A percentile compares a stretch with the other conserved stretches of the same genome.
phyloP scores from a whole-genome alignment of 805 yeast genomes.

The Citeromyces matritensis region DNA sequence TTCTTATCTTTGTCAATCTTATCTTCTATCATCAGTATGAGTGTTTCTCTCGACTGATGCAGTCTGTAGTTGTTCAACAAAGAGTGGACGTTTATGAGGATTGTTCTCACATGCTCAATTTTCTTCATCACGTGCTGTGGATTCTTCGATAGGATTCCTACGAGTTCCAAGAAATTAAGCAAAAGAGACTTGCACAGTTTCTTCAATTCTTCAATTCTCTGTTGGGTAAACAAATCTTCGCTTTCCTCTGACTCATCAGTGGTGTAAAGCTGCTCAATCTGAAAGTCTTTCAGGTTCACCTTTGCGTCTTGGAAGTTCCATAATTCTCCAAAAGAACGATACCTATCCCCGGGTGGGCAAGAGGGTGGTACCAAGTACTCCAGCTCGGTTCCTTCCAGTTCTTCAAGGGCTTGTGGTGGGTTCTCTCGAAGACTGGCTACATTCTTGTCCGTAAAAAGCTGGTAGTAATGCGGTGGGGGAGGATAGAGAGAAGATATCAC shows the following conservation, averaged over 20 bases:
- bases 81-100: constrained; percentile 84
- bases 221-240: constrained; percentile 21
- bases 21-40: constrained; percentile 58
- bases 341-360: constrained; percentile 46
- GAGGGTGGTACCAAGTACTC: constrained; percentile 51
- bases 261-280: constrained; percentile 57
- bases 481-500: constrained; percentile 53
- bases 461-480: constrained; percentile 80
- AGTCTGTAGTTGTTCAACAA: constrained; percentile 84
- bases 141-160: constrained; percentile 60
- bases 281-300: constrained; percentile 63
- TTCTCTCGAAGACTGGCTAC: constrained; percentile 11
- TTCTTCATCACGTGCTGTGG: constrained; percentile 48
- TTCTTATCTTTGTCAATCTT: constrained; percentile 28
- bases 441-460: constrained; percentile 61
- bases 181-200: constrained; percentile 66
- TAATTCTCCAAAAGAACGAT: constrained; percentile 78
- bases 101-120: constrained; percentile 65
- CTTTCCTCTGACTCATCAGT: constrained; percentile 8
- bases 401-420: constrained; percentile 11
- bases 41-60: constrained; percentile 85
- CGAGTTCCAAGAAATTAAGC: constrained; percentile 66
- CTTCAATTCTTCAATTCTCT: constrained; percentile 62
- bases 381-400: constrained; percentile 19
- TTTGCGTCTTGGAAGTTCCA: constrained; percentile 77